Base-by-base conservation (phyloP, 345 rosid species). In the Reutealis trisperma region DNA sequence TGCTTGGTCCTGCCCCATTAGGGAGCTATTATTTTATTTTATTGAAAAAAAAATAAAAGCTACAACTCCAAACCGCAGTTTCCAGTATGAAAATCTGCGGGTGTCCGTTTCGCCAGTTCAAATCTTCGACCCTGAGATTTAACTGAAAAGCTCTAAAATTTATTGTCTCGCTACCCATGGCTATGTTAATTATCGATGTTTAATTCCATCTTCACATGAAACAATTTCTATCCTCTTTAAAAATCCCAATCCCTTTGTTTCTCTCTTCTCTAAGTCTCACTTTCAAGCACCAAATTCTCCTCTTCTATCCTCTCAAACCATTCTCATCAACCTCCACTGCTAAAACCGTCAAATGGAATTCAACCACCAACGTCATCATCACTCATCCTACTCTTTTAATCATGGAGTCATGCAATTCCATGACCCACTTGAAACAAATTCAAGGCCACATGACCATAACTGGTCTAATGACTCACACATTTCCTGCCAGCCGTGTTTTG, bases 401-500 rank as follows among this genome's bases (percentile, higher is more conserved):
- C 49, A 42, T 85, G 77, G 86, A 81, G 54, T 77, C 85, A 8
- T 86, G 88, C 76, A 42, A 62, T 63, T 83, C 79, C 44, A 86
- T 83, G 88, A 65, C 22, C 65, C 83, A 81, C 11, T 52, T 86
- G 70, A 83, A 83, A 82, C 85, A 86, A 77, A 81, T 83, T 71
- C 88, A 86, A 58, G 79, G 86, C 44, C 86, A 70, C 80, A 81
- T 86, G 88, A 86, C 79, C 75, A 60, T 34, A 44, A 81, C 78
- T 22, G 77, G 74, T 64, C 86, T 86, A 65, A 79, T 81, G 25
- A 51, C 85, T 67, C 83, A 83, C 79, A 69, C 83, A 4, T 86
- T 86, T 83, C 88, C 88, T 14, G 77, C 49, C 16, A 86, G 86
- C 85, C 82, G 88, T 12, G 82, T 81, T 8, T 71, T 86, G 54